Evolutionary conservation across 73 alveolate genomes (phyloP), one percentile per base, ranked within the genome.

Genomic region (Blepharisma japonicum): DNA sequence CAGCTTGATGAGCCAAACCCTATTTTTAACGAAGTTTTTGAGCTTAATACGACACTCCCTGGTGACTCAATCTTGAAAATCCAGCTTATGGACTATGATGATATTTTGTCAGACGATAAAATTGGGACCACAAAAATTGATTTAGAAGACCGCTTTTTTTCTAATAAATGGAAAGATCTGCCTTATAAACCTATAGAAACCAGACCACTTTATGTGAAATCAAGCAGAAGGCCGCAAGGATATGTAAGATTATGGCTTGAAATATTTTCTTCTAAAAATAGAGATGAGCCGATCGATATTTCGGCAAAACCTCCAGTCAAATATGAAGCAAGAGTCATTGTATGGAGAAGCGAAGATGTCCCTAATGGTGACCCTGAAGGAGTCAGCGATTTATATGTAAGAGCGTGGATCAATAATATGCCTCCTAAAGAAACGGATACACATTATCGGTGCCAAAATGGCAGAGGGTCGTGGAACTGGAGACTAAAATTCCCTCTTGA

Each of bases 121-220:
- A 94, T 94, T 46, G 99, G 99, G 7, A 76, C 79, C 8, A 92
- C 99, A 38, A 54, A 81, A 45, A 77, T 94, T 9, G 99, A 94
- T 81, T 85, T 94, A 51, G 99, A 94, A 86, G 99, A 94, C 86
- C 81, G 99, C 77, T 94, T 77, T 91, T 94, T 90, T 82, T 85
- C 91, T 42, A 81, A 90, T n/a, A 90, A 91, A 67, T 94, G 99
- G 99, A 86, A 90, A 70, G 47, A 83, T 53, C 45, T 92, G 48
- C 83, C 84, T 71, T 79, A 91, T 81, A 94, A 94, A 74, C 99
- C 99, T 46, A 87, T 94, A 56, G 99, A 94, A 78, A 78, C 38
- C 51, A 66, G 98, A 76, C 79, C 80, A 55, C 79, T 94, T 61
- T 82, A 61, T 47, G 94, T 89, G 76, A 94, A 95, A 50, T 87